Base-by-base conservation (phyloP, 2,329 filamentous ascomycete genomes). In the Pseudogymnoascus sp. region DNA sequence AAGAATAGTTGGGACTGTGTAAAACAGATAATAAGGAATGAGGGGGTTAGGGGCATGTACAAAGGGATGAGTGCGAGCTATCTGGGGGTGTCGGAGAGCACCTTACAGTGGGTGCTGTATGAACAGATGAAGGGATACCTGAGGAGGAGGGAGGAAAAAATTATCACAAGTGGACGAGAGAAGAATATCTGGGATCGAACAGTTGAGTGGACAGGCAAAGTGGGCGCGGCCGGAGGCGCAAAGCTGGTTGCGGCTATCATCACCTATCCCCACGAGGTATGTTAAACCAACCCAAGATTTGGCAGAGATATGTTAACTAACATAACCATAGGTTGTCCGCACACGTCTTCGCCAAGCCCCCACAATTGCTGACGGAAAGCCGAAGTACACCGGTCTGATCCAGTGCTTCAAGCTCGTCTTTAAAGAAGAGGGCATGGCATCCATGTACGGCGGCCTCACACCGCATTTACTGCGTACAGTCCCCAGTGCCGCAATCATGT, bases 401-500 rank as follows among this genome's bases (percentile, higher is more conserved):
- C 93, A 96, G 74, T 96, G 92, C 78, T 96, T 97, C 80, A 86
- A 86, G 73, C 82, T 91, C 16, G 89, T 97, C 50, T 93, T 87
- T 83, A 89, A 88, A 71, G 91, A 97, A 72, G 93, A 97, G 75
- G 91, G 93, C 59, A 82, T 96, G 75, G 84, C 87, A 56, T 90
- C 89, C 34, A 80, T 97, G 66, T 97, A 97, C 73, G 93, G 93
- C 63, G 93, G 93, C 16, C 81, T 97, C 71, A 96, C 93, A 12
- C 92, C 93, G 56, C 93, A 97, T 74, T 85, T 97, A 71, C 84
- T 97, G 76, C 84, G 93, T 66, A 93, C 93, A 5, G 93, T 97
- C 5, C 93, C 93, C 1, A 95, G 90, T 69, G 92, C 93, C 6
- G 92, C 90, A 69, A 96, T 97, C 75, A 97, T 96, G 90, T 96